Percentiles rank a stretch among this genome's conserved stretches.
Conservation (phyloP, 129 eudicot species). For the Lactuca sativa region DNA sequence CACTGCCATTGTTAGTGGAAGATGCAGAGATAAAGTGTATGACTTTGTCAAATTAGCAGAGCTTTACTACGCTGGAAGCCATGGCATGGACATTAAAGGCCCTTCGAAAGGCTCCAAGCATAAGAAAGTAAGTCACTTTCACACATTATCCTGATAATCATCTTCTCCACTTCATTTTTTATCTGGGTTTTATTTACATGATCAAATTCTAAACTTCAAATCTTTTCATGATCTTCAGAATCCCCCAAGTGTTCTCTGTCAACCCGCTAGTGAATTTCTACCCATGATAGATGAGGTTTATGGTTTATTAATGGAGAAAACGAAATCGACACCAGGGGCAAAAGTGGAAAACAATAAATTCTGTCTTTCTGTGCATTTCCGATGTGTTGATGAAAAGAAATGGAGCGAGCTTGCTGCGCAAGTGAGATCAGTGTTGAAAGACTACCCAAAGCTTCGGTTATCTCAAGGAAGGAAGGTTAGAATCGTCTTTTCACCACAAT, state of each 20-base stretch:
- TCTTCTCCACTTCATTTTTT: background rate
- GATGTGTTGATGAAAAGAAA: constrained; percentile 88
- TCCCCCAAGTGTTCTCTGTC: constrained; percentile 68
- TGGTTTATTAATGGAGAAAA: constrained; percentile 56
- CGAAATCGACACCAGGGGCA: constrained; percentile 73
- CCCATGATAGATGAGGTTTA: constrained; percentile 94
- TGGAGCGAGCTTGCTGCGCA: constrained; percentile 76
- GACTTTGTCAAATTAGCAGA: constrained; percentile 77
- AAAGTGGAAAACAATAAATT: constrained; percentile 83
- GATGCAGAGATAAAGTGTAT: constrained; percentile 93
- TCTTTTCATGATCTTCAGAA: constrained; percentile 42
- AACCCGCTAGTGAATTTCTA: constrained; percentile 80
- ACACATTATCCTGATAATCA: background rate
- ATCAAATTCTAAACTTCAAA: background rate
- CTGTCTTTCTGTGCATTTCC: constrained; percentile 77
- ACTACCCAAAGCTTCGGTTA: constrained; percentile 68
- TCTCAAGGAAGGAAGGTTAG: constrained; percentile 85
- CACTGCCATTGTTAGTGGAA: constrained; percentile 95
- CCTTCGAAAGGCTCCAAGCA: constrained; percentile 75
- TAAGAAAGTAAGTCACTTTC: constrained; percentile 49
- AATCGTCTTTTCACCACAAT: constrained; percentile 6
- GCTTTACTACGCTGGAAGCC: constrained; percentile 93
- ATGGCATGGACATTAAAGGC: constrained; percentile 94
- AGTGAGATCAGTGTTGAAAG: constrained; percentile 70
- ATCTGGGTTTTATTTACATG: background rate